Base-by-base conservation (phyloP, 208 protist species). In the Leishmania major region DNA sequence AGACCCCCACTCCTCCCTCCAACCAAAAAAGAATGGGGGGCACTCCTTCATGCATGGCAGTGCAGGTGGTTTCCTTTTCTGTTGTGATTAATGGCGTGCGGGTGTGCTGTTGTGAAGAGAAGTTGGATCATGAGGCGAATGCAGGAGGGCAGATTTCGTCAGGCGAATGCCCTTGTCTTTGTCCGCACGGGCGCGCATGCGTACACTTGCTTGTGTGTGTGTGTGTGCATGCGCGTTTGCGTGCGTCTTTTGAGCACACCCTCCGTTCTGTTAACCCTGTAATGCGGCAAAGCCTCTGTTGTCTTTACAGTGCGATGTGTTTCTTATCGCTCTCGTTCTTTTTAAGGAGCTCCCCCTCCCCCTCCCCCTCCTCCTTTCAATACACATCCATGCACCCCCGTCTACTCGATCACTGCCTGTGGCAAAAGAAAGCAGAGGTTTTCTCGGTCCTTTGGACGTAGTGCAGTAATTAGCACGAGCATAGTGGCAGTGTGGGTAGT, bases 241-340 rank as follows among this genome's bases (percentile, higher is more conserved):
- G 47, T 77, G 79, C 49, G 10, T 78, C 3, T 57, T 25, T 45
- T 35, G 74, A 8, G 74, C n/a, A 31, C 22, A 51, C 67, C 43
- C 10, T 74, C 28, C 10, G 70, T 51, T 74, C 25, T 51, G n/a
- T 59, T 62, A 77, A 77, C 53, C 35, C 22, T 51, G 43, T 77
- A 77, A 77, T 77, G 73, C 19, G n/a, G 5, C 51, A n/a, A 43
- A 35, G 43, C 67, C 35, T 55, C 40, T 10, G 19, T 28, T 72
- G 10, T 72, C 67, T 7, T 74, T 53, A 31, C 45, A 55, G 70
- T 74, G 45, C 51, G 25, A 28, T 55, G 11, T 51, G 2, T 35
- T 35, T 51, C 45, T 17, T 35, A 2, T 74, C n/a, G 49, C 66
- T 8, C 22, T 25, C 11, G 31, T 31, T 19, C 31, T 53, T 53